Percentiles rank a stretch among this genome's conserved stretches.
Evolutionary conservation across 2,329 filamentous ascomycete species (phyloP).

Genomic region (Niveomyces coronatus): DNA sequence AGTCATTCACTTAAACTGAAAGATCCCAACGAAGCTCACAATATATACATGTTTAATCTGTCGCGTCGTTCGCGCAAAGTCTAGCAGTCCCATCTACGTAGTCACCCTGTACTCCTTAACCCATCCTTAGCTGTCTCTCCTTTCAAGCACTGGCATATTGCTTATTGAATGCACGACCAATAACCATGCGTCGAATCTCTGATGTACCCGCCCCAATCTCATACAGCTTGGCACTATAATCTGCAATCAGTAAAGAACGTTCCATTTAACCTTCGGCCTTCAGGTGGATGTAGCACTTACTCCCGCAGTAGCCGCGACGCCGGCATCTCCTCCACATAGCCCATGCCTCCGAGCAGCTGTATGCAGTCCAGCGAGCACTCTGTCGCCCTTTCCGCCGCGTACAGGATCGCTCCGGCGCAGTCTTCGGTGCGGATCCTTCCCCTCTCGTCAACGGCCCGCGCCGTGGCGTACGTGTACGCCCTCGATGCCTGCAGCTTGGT

Average conservation of each 20-base stretch:
- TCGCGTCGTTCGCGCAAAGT: too few relatives aligned
- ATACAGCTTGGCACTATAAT: conserved; percentile 61
- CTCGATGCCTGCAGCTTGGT: conserved; percentile 76
- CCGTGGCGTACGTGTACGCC: conserved; percentile 83
- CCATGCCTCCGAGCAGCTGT: conserved; percentile 89
- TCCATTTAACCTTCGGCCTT: neutral
- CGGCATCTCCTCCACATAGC: conserved; percentile 91
- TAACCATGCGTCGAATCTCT: conserved; percentile 88
- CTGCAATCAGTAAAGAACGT: conserved; percentile 19
- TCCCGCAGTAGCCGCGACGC: conserved; percentile 74
- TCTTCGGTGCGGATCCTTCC: conserved; percentile 72
- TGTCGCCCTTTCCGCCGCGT: conserved; percentile 82
- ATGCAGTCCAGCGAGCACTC: conserved; percentile 81
- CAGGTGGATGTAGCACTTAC: conserved; percentile 26
- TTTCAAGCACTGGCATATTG: conserved; percentile 48
- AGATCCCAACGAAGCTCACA: too few relatives aligned
- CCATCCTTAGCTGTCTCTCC: neutral
- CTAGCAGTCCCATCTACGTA: too few relatives aligned
- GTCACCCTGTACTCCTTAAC: neutral
- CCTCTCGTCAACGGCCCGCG: conserved; percentile 66
- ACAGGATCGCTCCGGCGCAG: conserved; percentile 88
- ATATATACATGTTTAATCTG: too few relatives aligned
- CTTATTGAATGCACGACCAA: conserved; percentile 85
- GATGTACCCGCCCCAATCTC: conserved; percentile 96
- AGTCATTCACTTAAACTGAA: too few relatives aligned